Conservation (phyloP, 805 yeast genomes). For the Blastobotrys muscicola region DNA sequence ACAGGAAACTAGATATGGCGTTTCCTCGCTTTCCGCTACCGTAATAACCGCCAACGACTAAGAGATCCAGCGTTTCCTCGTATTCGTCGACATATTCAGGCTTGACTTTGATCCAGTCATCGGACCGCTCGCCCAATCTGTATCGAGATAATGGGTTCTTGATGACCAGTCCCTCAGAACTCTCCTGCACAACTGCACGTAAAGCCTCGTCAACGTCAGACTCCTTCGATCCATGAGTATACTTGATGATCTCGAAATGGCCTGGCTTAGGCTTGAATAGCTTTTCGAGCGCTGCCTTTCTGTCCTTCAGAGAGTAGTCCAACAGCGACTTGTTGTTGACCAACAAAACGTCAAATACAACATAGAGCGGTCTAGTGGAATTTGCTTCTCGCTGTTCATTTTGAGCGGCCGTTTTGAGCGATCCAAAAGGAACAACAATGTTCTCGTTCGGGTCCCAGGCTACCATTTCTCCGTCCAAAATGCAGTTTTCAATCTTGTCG, state of each 20-base stretch:
- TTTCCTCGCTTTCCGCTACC: constrained; percentile 46
- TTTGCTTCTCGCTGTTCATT: constrained; percentile 10
- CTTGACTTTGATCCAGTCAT: constrained; percentile 79
- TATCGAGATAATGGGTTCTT: constrained; percentile 56
- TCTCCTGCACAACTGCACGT: constrained; percentile 43
- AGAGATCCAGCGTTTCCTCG: constrained; percentile 77
- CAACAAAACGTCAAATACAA: constrained; percentile 65
- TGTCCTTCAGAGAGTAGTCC: constrained; percentile 39
- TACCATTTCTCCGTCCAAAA: constrained; percentile 90
- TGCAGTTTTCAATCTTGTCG: constrained; percentile 27
- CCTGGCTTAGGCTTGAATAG: constrained; percentile 28
- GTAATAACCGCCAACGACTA: constrained; percentile 68
- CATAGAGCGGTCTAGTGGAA: constrained; percentile 18
- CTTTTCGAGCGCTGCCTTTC: constrained; percentile 42
- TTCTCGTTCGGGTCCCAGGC: constrained; percentile 56
- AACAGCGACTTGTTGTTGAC: constrained; percentile 60
- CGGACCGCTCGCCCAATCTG: constrained; percentile 47
- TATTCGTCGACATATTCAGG: constrained; percentile 83
- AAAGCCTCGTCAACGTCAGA: constrained; percentile 49
- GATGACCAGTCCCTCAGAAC: constrained; percentile 76
- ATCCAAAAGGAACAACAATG: constrained; percentile 67
- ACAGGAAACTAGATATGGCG: constrained; percentile 45
- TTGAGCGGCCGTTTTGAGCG: constrained; percentile 58
- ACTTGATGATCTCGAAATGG: constrained; percentile 19
- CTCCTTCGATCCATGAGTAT: constrained; percentile 34